These are phyloP conservation scores for Ambrosia trifida DNA, from an alignment of 129 eudicot species.

Conservation along the genomic window DNA sequence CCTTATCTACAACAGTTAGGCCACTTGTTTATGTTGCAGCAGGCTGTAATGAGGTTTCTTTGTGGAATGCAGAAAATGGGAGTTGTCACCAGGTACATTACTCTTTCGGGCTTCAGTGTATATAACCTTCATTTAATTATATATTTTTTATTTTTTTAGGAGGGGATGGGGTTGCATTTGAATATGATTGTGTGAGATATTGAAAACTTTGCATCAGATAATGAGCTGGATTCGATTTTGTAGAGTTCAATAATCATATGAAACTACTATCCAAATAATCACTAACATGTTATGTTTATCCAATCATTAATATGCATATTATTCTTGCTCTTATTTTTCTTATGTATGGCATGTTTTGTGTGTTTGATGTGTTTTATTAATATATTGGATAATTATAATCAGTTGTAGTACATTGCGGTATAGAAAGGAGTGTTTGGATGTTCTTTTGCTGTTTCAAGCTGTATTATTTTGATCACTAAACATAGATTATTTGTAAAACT, in stretches of 20 bases:
- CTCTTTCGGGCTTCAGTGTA: background rate
- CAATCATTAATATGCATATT: too few species aligned
- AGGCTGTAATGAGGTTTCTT: constrained; percentile 90
- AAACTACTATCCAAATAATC: too few species aligned
- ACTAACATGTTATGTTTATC: too few species aligned
- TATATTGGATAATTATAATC: too few species aligned
- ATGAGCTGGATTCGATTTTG: too few species aligned
- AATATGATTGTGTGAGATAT: background rate
- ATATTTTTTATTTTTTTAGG: background rate
- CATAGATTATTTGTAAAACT: background rate
- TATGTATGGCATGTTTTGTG: too few species aligned
- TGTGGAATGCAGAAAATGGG: constrained; percentile 98
- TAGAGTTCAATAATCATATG: too few species aligned
- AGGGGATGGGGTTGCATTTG: background rate
- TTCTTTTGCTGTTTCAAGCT: background rate
- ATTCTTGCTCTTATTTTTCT: too few species aligned
- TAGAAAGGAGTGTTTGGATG: background rate
- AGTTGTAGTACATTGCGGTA: background rate
- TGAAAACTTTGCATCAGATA: background rate
- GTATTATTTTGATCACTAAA: background rate
- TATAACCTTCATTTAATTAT: background rate
- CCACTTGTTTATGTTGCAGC: constrained; percentile 99
- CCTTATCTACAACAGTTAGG: constrained; percentile 65
- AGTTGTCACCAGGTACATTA: constrained; percentile 86
- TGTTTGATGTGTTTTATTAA: too few species aligned